Conservation (phyloP, 2,329 filamentous ascomycete genomes). For the Macroventuria anomochaeta region DNA sequence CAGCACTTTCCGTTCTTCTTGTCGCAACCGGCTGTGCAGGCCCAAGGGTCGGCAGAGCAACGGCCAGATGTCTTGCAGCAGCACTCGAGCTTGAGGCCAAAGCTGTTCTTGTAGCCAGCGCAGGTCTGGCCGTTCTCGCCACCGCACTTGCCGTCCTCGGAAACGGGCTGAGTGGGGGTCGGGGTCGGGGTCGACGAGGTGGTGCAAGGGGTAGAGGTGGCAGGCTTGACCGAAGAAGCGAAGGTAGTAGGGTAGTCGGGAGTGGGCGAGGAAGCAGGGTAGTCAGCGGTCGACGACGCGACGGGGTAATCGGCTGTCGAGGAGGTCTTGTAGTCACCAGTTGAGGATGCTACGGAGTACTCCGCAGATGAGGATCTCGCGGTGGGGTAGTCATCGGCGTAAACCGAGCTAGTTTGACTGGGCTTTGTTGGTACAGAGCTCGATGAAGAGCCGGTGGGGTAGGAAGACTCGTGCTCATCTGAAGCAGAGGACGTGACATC, state of each 20-base stretch:
- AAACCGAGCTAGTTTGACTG: slow-evolving; percentile 16
- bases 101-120: slow-evolving; percentile 31
- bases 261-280: slow-evolving; percentile 4
- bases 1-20: slow-evolving; percentile 38
- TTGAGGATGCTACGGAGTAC: slow-evolving; percentile 2
- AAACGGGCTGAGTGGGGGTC: slow-evolving; percentile 24
- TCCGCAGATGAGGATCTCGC: slow-evolving; percentile 3
- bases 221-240: slow-evolving; percentile 5
- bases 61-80: slow-evolving; percentile 31
- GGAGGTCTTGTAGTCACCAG: not conserved
- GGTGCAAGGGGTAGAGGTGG: slow-evolving; percentile 24
- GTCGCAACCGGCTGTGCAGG: slow-evolving; percentile 38
- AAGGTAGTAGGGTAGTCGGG: slow-evolving; percentile 12
- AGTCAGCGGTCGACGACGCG: slow-evolving; percentile 2
- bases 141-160: slow-evolving; percentile 37
- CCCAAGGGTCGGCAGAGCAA: slow-evolving; percentile 31
- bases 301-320: not conserved
- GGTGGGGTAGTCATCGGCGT: slow-evolving; percentile 8
- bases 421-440: slow-evolving; percentile 15
- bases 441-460: slow-evolving; percentile 6
- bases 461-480: slow-evolving; percentile 12
- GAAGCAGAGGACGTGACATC: slow-evolving; percentile 16
- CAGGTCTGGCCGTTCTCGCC: slow-evolving; percentile 33
- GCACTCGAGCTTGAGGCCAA: slow-evolving; percentile 31
- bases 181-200: slow-evolving; percentile 17